Evolutionary conservation across 345 rosid species (phyloP), one percentile per base, ranked within the genome.

Genomic region (Physaria fendleri): DNA sequence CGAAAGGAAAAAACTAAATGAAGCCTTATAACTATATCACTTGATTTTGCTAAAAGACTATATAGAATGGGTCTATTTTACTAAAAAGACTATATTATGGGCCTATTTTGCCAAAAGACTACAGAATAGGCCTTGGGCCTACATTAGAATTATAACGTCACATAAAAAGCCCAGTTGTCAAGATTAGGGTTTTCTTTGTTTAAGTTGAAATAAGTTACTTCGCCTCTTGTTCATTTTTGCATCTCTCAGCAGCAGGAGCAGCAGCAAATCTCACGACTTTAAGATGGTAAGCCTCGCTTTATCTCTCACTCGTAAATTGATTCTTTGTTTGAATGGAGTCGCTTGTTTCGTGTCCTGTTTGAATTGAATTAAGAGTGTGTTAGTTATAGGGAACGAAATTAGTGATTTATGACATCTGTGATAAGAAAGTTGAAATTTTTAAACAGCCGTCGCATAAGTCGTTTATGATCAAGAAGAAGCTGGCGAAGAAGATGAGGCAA

Each of bases 361-460:
- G 12, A 8, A 11, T 57, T 1, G 29, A 4, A 8, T 57, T 1
- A 12, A 16, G 13, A 13, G 17, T 14, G 17, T 52, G 14, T 33
- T 7, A 17, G 38, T 41, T 56, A 12, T 35, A 30, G 9, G 27
- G 5, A 29, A 41, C 4, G 12, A 41, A 50, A 3, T 27, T 25
- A 59, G 0, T 35, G 39, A 58, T 58, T 50, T 52, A n/a, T 37
- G 22, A n/a, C 28, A 12, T 65, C 16, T 17, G 17, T 52, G 9
- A 0, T 10, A 34, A 20, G 57, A 41, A 58, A 33, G n/a, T n/a
- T 12, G 69, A 24, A 32, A 22, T 22, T 27, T 6, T 27, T 6
- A 1, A 46, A 46, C 72, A 88, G 98, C 98, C 98, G 79, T 84
- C 98, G 10, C 98, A 91, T 84, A 91, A 91, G 85, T 66, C 88